Conservation (phyloP, 1,284 basidiomycete genomes). For the Cutaneotrichosporon spelunceum region DNA sequence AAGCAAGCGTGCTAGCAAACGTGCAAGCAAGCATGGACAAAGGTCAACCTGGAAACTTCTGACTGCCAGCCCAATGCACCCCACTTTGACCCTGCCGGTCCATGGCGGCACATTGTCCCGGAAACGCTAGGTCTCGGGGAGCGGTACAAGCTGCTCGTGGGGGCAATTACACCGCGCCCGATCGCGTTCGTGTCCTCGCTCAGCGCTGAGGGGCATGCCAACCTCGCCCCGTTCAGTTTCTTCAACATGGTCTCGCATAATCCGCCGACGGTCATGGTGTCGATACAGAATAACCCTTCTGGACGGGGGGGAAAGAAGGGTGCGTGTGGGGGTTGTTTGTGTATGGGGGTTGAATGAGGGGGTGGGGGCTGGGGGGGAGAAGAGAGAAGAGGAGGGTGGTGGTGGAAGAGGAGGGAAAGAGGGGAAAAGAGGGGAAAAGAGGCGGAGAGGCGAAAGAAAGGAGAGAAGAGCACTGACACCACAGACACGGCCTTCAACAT, state of each 20-base stretch:
- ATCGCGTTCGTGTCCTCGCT: conserved; percentile 70
- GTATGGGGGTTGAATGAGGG: no score
- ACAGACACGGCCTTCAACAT: conserved; percentile 70
- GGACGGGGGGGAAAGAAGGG: conserved; percentile 6
- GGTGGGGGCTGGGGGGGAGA: no score
- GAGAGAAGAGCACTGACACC: not conserved
- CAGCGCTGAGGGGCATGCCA: conserved; percentile 58
- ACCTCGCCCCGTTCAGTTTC: conserved; percentile 54
- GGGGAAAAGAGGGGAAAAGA: no score
- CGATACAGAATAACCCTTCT: conserved; percentile 48
- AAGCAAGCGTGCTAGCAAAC: no score
- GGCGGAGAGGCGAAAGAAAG: no score
- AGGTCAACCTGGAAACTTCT: not conserved
- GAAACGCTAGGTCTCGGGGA: conserved; percentile 51
- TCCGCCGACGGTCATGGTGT: conserved; percentile 65
- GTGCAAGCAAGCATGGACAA: no score
- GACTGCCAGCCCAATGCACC: conserved; percentile 34
- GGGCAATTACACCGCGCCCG: conserved; percentile 58
- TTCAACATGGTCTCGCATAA: conserved; percentile 57
- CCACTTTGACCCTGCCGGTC: conserved; percentile 54
- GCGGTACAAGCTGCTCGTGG: conserved; percentile 39
- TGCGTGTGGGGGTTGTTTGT: no score
- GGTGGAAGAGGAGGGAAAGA: no score
- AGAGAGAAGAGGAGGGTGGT: no score
- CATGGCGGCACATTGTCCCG: conserved; percentile 62